Evolutionary conservation across 768 basidiomycete genomes (phyloP).

Genomic region (Nidula microcarpa): DNA sequence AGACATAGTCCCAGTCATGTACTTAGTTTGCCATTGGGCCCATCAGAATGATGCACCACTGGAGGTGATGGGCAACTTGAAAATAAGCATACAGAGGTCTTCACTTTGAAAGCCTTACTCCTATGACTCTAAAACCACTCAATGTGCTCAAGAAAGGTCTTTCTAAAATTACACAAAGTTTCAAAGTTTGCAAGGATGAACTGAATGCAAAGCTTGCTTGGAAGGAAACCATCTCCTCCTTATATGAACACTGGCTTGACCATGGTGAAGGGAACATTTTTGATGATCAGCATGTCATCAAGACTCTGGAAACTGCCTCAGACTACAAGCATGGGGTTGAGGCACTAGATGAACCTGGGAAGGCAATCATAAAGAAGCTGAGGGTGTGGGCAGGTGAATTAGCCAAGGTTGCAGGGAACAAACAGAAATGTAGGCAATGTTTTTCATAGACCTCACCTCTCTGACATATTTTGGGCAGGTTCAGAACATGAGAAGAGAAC

Average conservation of each 20-base stretch:
- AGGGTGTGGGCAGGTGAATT: slow-evolving; percentile 9
- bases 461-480: slow-evolving; percentile 3
- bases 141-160: too few relatives aligned
- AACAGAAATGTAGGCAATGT: slow-evolving; percentile 10
- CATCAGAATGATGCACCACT: too few relatives aligned
- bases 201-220: slow-evolving; percentile 1
- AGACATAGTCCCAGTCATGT: too few relatives aligned
- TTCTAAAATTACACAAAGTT: too few relatives aligned
- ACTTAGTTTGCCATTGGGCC: too few relatives aligned
- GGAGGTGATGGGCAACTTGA: too few relatives aligned
- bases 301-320: slow-evolving; percentile 13
- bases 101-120: too few relatives aligned
- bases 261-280: slow-evolving; percentile 14
- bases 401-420: slow-evolving; percentile 7
- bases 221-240: slow-evolving; percentile 8
- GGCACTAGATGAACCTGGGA: neutral
- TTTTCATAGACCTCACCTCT: neutral
- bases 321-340: slow-evolving; percentile 12
- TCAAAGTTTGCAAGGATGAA: too few relatives aligned
- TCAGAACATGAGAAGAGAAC: slow-evolving; percentile 10
- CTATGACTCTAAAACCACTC: too few relatives aligned
- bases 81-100: too few relatives aligned
- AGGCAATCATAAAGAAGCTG: neutral
- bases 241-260: slow-evolving; percentile 18
- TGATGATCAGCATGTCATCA: slow-evolving; percentile 14